These are phyloP conservation scores for Dipteronia dyeriana DNA, from an alignment of 345 rosid genomes.

Conservation along the genomic window DNA sequence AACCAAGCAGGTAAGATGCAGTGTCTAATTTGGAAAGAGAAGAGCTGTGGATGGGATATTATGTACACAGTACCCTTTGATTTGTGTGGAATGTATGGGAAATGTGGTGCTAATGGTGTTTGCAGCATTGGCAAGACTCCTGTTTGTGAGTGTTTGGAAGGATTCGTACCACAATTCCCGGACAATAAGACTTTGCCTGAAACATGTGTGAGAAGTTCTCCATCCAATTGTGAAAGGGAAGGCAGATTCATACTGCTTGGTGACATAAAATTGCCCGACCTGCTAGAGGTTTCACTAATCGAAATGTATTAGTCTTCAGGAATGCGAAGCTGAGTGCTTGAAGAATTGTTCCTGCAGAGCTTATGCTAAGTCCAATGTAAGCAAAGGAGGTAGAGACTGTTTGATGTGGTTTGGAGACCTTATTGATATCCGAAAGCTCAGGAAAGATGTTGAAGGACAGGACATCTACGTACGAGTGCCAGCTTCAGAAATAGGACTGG, in stretches of 20 bases:
- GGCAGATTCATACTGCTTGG: conserved; percentile 6
- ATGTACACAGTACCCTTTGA: conserved; percentile 29
- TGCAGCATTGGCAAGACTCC: conserved; percentile 33
- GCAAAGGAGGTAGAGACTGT: conserved; percentile 33
- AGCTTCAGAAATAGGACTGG: conserved; percentile 8
- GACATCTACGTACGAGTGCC: conserved; percentile 26
- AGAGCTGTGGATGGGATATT: conserved; percentile 8
- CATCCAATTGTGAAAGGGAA: neutral
- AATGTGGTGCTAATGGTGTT: conserved; percentile 28
- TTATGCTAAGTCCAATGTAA: conserved; percentile 27
- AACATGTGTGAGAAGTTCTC: neutral
- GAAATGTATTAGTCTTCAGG: conserved; percentile 16
- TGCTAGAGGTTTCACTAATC: conserved; percentile 4
- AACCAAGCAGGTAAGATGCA: neutral
- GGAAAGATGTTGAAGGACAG: neutral
- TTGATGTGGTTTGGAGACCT: conserved; percentile 36
- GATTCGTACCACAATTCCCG: conserved; percentile 26
- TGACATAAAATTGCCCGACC: conserved; percentile 24
- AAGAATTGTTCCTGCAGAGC: conserved; percentile 35
- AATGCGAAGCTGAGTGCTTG: conserved; percentile 26
- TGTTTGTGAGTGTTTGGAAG: conserved; percentile 32
- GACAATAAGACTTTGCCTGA: neutral
- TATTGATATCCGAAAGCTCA: conserved; percentile 13
- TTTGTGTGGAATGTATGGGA: conserved; percentile 25
- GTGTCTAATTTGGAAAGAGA: conserved; percentile 24